Conservation (phyloP, 2,329 filamentous ascomycete species). For the Plectosphaerella plurivora region DNA sequence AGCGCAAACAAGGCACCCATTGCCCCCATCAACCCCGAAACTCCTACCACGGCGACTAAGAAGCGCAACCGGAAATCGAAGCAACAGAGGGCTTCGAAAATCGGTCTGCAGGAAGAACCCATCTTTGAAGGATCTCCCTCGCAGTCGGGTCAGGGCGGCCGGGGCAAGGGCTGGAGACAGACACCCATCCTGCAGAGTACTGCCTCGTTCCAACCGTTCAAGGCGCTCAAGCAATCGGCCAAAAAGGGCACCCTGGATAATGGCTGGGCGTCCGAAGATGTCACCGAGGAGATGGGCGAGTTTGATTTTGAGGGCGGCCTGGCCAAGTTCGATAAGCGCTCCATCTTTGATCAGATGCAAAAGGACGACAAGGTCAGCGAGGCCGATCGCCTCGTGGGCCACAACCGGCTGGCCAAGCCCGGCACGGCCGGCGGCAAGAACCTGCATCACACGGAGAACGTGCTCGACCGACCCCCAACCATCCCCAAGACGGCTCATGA, state of each 20-base stretch:
- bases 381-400: constrained; percentile 81
- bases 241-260: constrained; percentile 52
- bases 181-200: constrained; percentile 58
- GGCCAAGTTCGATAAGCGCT: constrained; percentile 91
- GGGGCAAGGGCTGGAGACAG: constrained; percentile 54
- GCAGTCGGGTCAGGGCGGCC: constrained; percentile 10
- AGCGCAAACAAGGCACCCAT: neutral
- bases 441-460: constrained; percentile 85
- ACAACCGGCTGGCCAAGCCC: constrained; percentile 69
- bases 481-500: constrained; percentile 39
- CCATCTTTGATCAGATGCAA: constrained; percentile 86
- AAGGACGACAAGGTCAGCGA: constrained; percentile 88
- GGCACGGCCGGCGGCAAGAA: constrained; percentile 82
- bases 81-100: constrained; percentile 25
- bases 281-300: constrained; percentile 89
- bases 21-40: constrained; percentile 19
- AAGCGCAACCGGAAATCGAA: constrained; percentile 19
- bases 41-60: constrained; percentile 15
- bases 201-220: constrained; percentile 58
- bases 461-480: constrained; percentile 60
- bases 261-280: constrained; percentile 94
- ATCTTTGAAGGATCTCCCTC: constrained; percentile 9
- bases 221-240: constrained; percentile 53
- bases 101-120: constrained; percentile 10
- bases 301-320: constrained; percentile 90